Evolutionary conservation across 805 yeast species (phyloP).

Genomic region (Cyberlindnera americana): DNA sequence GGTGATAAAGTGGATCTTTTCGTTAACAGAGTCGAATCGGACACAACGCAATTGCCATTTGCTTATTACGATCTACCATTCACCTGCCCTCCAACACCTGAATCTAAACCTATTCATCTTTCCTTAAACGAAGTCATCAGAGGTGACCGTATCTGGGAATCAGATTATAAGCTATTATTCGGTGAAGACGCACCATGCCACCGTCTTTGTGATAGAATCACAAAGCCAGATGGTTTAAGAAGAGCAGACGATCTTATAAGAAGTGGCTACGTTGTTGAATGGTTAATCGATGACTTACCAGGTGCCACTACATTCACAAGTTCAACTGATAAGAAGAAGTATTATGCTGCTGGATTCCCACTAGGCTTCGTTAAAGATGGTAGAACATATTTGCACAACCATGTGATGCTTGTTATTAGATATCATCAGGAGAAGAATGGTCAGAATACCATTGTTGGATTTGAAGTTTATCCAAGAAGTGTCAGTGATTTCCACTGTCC

Average conservation of each 20-base stretch:
- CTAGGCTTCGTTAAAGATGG: constrained; percentile 65
- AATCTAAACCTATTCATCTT: constrained; percentile 57
- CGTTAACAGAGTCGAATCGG: constrained; percentile 78
- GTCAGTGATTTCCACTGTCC: constrained; percentile 69
- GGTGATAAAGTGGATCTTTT: constrained; percentile 66
- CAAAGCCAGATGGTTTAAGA: constrained; percentile 46
- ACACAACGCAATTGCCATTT: constrained; percentile 70
- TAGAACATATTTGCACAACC: constrained; percentile 69
- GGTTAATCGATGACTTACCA: constrained; percentile 81
- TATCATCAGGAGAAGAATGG: constrained; percentile 51
- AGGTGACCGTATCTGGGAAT: constrained; percentile 78
- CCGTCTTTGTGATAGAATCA: constrained; percentile 63
- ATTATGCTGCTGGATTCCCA: constrained; percentile 85
- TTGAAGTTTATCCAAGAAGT: constrained; percentile 85
- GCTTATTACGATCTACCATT: constrained; percentile 76
- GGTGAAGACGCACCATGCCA: constrained; percentile 64
- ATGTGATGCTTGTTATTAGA: constrained; percentile 75
- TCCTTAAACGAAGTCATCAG: constrained; percentile 73
- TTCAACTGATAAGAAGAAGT: constrained; percentile 54
- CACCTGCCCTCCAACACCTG: constrained; percentile 63
- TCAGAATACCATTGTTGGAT: constrained; percentile 70
- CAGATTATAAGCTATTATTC: constrained; percentile 63
- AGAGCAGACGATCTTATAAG: constrained; percentile 60
- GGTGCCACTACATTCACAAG: constrained; percentile 81
- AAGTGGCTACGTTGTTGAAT: constrained; percentile 73